These are phyloP conservation scores for Beta macrorhiza DNA, from an alignment of 179 eudicot species.

Conservation along the genomic window DNA sequence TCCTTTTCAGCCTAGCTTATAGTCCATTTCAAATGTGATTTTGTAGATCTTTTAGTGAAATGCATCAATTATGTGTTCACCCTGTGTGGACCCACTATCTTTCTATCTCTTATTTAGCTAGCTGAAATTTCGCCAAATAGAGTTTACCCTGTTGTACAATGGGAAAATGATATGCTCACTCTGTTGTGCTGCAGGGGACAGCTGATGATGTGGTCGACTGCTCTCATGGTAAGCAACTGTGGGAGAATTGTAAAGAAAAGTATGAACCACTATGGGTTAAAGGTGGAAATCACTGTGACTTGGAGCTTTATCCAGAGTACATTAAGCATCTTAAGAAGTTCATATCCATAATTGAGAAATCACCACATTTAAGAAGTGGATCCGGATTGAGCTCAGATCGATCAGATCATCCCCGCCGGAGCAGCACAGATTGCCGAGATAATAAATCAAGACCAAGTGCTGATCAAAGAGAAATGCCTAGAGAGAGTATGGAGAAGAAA, in stretches of 20 bases:
- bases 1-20: neutral
- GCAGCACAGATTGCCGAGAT: constrained; percentile 68
- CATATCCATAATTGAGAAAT: constrained; percentile 70
- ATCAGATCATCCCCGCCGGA: constrained; percentile 51
- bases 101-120: too few species aligned
- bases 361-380: constrained; percentile 43
- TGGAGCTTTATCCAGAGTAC: constrained; percentile 87
- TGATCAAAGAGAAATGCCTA: constrained; percentile 69
- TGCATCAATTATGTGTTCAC: neutral
- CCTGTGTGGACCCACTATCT: too few species aligned
- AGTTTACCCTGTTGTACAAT: neutral
- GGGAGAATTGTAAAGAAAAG: constrained; percentile 84
- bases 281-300: constrained; percentile 86
- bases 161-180: constrained; percentile 7
- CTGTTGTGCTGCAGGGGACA: constrained; percentile 58
- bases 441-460: constrained; percentile 61
- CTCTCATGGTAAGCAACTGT: constrained; percentile 85
- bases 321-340: constrained; percentile 87
- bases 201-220: constrained; percentile 92
- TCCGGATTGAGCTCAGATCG: constrained; percentile 42
- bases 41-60: too few species aligned
- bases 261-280: constrained; percentile 90
- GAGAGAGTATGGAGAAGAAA: constrained; percentile 57
- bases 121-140: neutral
- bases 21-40: too few species aligned